Evolutionary conservation across 148 eudicot genomes (phyloP), one percentile per base, ranked within the genome.

Genomic region (Amaranthus cruentus): DNA sequence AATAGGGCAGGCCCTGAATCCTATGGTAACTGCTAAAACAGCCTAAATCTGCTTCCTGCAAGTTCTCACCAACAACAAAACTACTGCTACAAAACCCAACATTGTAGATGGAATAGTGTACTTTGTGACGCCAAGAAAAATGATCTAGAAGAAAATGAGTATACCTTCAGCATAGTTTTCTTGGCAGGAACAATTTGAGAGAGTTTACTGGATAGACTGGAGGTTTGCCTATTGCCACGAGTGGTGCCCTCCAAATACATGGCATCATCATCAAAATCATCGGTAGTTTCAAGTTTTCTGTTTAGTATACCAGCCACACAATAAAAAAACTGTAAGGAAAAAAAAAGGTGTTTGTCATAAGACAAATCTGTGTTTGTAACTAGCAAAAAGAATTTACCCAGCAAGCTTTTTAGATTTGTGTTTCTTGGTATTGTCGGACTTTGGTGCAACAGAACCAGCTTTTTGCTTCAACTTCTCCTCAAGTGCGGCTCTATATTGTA

Each of bases 251-350:
- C 88, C 80, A 80, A 62, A 75, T 78, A 85, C 71, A 81, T 61
- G 48, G 83, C 84, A 50, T 92, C 97, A 74, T 95, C 99, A 69
- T 83, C 97, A 82, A 88, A 95, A 84, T 95, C 99, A 84, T 87
- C 89, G 5, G 76, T 60, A 53, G 99, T 88, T 80, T 84, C 88
- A 54, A 95, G 88, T 76, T 85, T 84, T 68, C 98, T 95, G 86
- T 66, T 71, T 70, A 73, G 59, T 69, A 55, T 42, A 84, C 71
- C 44, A 69, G 58, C 11, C 68, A 58, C 7, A 18, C 3, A 50
- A 47, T n/a, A 18, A 69, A 7, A 14, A 63, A 69, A 8, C 55
- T 4, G 38, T 38, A 65, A 6, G 8, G 61, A 55, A 71, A 43
- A 73, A 9, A 7, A 52, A 50, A 68, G 38, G 57, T 12, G 6